Percentiles rank a stretch among this genome's conserved stretches.
Conservation (phyloP, 75 land plant species). For the Cunninghamia lanceolata region DNA sequence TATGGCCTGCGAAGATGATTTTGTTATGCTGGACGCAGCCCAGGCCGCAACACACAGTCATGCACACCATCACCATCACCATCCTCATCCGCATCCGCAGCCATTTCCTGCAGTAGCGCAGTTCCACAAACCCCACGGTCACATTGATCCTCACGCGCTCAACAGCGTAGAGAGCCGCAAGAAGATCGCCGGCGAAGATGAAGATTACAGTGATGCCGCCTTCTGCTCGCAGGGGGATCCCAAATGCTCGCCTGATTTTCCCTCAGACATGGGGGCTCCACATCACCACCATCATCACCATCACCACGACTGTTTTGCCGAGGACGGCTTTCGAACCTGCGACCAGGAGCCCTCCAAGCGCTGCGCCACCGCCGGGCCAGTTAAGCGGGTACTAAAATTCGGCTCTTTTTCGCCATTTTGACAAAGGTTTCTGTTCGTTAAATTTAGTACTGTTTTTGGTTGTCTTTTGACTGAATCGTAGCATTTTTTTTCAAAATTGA, state of each 20-base stretch:
- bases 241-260: constrained; percentile 5
- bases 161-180: constrained; percentile 16
- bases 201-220: constrained; percentile 24
- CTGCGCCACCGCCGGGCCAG: neutral
- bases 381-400: neutral
- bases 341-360: constrained; percentile 18
- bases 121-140: neutral
- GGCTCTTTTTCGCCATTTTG: neutral
- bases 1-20: constrained; percentile 70
- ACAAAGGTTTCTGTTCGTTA: neutral
- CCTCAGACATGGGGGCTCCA: constrained; percentile 4
- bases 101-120: constrained; percentile 1
- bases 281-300: neutral
- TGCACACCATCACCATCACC: constrained; percentile 15
- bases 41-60: constrained; percentile 13
- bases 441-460: neutral
- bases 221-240: constrained; percentile 20
- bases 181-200: neutral
- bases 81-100: neutral
- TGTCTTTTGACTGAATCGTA: neutral
- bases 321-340: neutral
- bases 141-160: neutral
- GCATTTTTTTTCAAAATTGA: too few relatives aligned
- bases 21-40: constrained; percentile 29
- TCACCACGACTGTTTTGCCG: constrained; percentile 10